Conservation (phyloP, 495 filamentous ascomycete species). For the Annulohypoxylon stygium region DNA sequence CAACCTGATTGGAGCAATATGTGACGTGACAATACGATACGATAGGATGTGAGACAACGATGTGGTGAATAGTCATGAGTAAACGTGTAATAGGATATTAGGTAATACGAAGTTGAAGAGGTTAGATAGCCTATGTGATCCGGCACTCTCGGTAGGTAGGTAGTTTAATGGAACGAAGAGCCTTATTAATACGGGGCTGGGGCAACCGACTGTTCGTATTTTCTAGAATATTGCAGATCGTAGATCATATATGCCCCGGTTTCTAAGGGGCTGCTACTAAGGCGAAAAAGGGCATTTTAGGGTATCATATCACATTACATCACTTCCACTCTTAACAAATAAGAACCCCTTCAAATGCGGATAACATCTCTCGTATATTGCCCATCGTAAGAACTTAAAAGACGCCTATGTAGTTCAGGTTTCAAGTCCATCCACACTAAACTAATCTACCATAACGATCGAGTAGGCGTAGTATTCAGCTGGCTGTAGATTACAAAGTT, state of each 20-base stretch:
- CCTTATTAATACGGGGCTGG: neutral
- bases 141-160: neutral
- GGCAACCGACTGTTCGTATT: too few species aligned
- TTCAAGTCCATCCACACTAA: neutral
- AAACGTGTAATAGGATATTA: neutral
- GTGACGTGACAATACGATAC: too few species aligned
- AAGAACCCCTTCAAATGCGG: neutral
- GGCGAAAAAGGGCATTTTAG: too few species aligned
- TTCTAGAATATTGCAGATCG: too few species aligned
- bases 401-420: neutral
- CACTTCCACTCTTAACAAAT: neutral
- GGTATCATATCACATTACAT: neutral
- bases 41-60: too few species aligned
- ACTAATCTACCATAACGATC: slow-evolving; percentile 31
- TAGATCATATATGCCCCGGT: too few species aligned
- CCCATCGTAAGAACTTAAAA: neutral
- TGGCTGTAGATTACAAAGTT: slow-evolving; percentile 20
- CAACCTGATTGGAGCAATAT: neutral
- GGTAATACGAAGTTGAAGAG: neutral
- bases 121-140: neutral
- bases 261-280: too few species aligned
- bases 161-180: neutral
- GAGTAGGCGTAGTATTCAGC: slow-evolving; percentile 16
- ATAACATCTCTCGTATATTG: slow-evolving; percentile 5
- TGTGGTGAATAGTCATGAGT: neutral